Base-by-base conservation (phyloP, 2,329 filamentous ascomycete species). In the Cercospora beticola region DNA sequence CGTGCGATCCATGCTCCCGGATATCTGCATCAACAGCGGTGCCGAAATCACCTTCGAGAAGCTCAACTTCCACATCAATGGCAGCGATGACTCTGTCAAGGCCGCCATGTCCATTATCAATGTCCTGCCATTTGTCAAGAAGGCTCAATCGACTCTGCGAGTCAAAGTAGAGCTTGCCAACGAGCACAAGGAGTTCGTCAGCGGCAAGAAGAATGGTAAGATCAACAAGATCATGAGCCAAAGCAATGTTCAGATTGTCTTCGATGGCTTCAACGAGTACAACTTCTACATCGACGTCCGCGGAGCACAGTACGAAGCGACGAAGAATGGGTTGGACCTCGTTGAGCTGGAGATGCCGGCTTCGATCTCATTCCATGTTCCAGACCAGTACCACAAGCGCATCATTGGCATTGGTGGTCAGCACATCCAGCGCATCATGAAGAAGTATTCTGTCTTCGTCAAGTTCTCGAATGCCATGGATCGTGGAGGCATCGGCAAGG, bases 141-240 rank as follows among this genome's bases (percentile, higher is more conserved):
- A 93, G 75, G 89, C 91, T 52, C 92, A 92, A 73, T 97, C 96
- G 77, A 94, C 96, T 79, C 96, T 99, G 79, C 89, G 94, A 66
- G 94, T 99, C 78, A 98, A 98, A 85, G 97, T 99, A 71, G 95
- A 99, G 83, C 90, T 99, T 66, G 95, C 95, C 77, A 98, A 98
- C 78, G 95, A 99, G 83, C 95, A 99, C 84, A 99, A 99, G 81
- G 95, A 99, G 78, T 99, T 99, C 79, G 95, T 99, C 67, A 97
- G 94, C 75, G 95, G 95, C 74, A 99, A 99, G 86, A 99, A 99
- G 85, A 99, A 99, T 76, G 95, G 95, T 81, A 99, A 99, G 84
- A 99, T 99, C 82, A 99, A 99, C 86, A 99, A 99, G 86, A 99
- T 99, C 77, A 99, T 99, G 95, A 95, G 94, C 26, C 94, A 98